Base-by-base conservation (phyloP, 2,329 filamentous ascomycete species). In the Zymoseptoria brevis region DNA sequence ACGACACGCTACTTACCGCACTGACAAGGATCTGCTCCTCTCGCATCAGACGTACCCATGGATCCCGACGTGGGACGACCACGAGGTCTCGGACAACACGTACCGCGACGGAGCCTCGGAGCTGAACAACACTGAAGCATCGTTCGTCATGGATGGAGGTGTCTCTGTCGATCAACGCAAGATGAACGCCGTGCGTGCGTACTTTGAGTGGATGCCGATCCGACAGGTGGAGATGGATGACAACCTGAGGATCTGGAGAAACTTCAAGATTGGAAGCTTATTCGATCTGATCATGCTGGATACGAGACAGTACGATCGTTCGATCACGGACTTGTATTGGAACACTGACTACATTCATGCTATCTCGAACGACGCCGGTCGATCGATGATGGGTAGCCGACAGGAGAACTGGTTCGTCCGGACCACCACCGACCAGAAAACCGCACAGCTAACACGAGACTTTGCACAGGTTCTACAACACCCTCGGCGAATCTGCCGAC, bases 101-200 rank as follows among this genome's bases (percentile, higher is more conserved):
- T 89, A 84, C 68, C 77, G 81, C 22, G 85, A 85, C 66, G 86
- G 86, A 1, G 81, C 79, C 8, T 79, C 80, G 1, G 76, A 77
- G 3, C 73, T 87, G 22, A 86, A 85, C 71, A 89, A 89, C 70
- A 87, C 83, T 8, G 85, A 87, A 66, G 79, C 81, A 7, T 86
- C 83, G 0, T 89, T 88, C 73, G 68, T 83, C 26, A 76, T 80
- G 53, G 79, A 83, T 58, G 75, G 75, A 11, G 75, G 75, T 56
- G 79, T 89, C n/a, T 83, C 80, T 30, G 83, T 88, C n/a, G 86
- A 89, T 64, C 83, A 87, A 69, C 80, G 86, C 63, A 89, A 89
- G 75, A 84, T 87, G 78, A 87, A 89, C 56, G 87, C 86, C 1
- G 86, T 89, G 1, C 78, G 87, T 45, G 85, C 86, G 2, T 87